These are phyloP conservation scores for Claviceps digitariae DNA, from an alignment of 2,329 filamentous ascomycete genomes.

Conservation along the genomic window DNA sequence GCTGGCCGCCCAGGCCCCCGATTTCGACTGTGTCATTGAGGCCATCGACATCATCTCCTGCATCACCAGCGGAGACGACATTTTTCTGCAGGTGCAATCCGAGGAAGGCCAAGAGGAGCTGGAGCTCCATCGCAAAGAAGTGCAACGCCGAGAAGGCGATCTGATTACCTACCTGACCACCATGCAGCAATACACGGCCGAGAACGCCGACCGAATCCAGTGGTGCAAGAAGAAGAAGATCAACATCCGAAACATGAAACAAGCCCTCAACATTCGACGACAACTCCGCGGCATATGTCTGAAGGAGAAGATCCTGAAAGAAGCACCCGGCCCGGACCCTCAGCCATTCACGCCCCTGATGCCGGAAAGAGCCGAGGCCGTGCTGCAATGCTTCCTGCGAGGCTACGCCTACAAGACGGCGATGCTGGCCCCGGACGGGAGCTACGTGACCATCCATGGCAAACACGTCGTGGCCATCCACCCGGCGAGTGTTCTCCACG, in stretches of 20 bases:
- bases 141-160: slow-evolving; percentile 49
- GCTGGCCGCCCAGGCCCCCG: slow-evolving; percentile 59
- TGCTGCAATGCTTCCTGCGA: slow-evolving; percentile 48
- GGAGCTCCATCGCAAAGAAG: slow-evolving; percentile 39
- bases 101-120: slow-evolving; percentile 42
- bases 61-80: slow-evolving; percentile 48
- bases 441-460: slow-evolving; percentile 45
- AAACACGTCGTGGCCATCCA: slow-evolving; percentile 50
- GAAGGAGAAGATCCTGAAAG: slow-evolving; percentile 34
- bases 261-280: slow-evolving; percentile 46
- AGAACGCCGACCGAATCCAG: slow-evolving; percentile 37
- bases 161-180: slow-evolving; percentile 51
- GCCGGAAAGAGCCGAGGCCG: slow-evolving; percentile 37
- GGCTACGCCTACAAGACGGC: slow-evolving; percentile 50
- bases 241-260: slow-evolving; percentile 47
- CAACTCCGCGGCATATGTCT: slow-evolving; percentile 45
- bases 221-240: slow-evolving; percentile 48
- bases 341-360: slow-evolving; percentile 41
- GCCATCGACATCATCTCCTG: slow-evolving; percentile 71
- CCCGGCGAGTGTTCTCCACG: slow-evolving; percentile 48
- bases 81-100: slow-evolving; percentile 45
- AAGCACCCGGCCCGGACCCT: slow-evolving; percentile 34
- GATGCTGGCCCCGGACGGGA: slow-evolving; percentile 43
- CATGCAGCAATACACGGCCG: slow-evolving; percentile 46
- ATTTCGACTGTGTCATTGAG: slow-evolving; percentile 62